These are phyloP conservation scores for Ochromonas danica DNA, from an alignment of 108 stramenopile genomes.

Conservation along the genomic window DNA sequence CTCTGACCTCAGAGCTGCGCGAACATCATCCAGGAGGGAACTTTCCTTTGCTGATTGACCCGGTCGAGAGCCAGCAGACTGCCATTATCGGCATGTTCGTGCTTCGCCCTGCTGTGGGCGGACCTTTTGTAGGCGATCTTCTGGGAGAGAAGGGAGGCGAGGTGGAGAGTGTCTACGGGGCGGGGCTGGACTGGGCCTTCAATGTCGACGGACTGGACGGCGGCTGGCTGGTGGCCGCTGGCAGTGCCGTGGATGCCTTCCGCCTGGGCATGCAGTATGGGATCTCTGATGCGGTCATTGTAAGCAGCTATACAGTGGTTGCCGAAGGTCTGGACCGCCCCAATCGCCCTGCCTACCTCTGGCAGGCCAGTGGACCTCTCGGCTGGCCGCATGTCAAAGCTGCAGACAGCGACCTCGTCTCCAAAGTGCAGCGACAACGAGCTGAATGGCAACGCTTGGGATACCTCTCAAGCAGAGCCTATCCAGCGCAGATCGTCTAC, in stretches of 20 bases:
- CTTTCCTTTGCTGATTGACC: background rate
- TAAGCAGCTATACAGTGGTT: background rate
- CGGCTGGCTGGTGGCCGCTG: background rate
- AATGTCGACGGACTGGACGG: background rate
- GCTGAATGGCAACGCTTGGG: background rate
- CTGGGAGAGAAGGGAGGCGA: background rate
- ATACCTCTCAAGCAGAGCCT: background rate
- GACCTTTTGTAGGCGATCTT: background rate
- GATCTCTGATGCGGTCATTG: constrained; percentile 3
- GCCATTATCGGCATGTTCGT: constrained; percentile 20
- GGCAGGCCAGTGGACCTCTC: background rate
- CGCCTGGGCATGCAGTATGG: constrained; percentile 18
- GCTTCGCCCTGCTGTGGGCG: background rate
- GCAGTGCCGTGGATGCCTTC: background rate
- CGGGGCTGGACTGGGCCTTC: background rate
- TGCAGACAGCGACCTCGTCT: background rate
- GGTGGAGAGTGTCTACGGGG: background rate
- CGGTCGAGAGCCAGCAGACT: background rate
- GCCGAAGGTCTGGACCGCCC: background rate
- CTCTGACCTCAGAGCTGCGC: background rate
- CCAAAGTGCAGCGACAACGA: background rate
- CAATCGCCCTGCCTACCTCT: background rate
- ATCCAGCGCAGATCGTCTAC: background rate
- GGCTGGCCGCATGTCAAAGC: background rate
- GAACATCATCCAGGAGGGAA: background rate